Base-by-base conservation (phyloP, 176 grass and related monocot species). In the Carex pumila region DNA sequence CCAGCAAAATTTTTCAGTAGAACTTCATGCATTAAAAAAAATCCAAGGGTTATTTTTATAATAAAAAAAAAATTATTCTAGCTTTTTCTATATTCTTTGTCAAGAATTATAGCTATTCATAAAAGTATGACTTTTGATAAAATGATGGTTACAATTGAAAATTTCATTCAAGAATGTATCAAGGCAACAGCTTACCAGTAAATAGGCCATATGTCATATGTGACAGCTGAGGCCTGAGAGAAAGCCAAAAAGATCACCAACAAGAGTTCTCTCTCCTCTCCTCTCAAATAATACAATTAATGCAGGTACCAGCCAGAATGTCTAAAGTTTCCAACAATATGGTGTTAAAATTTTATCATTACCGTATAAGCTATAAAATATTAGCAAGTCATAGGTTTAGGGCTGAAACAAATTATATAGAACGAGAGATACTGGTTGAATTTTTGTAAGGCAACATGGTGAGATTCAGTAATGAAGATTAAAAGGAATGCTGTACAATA, bases 1-100 rank as follows among this genome's bases (percentile, higher is more conserved):
- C 96, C 93, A 66, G 93, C 90, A 88, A 94, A 91, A 49, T 99
- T 99, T 89, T 99, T 99, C 32, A 99, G 89, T 65, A 99, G 93
- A 52, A 99, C 96, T 99, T 75, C 25, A 90, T 84, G 82, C 50
- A 74, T 89, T 72, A 85, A 86, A 53, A 22, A 9, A 45, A 71
- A 14, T 25, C 25, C 25, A 45, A 49, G 39, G 39, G 21, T 71
- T 45, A 47, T 39, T 12, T 41, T 11, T 71, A 71, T 45, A 71
- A 19, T 45, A 25, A 47, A 37, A 32, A 37, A 32, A 32, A 50
- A 50, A 2, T 50, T 9, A 32, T 15, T 67, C 13, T 17, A 71
- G 15, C 8, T 45, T 45, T 71, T 65, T 71, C 3, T 10, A 21
- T 54, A 25, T 25, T 25, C 25, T 25, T 25, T 25, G 25, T 25